Conservation (phyloP, 2,329 filamentous ascomycete species). For the Lachnellula willkommii region DNA sequence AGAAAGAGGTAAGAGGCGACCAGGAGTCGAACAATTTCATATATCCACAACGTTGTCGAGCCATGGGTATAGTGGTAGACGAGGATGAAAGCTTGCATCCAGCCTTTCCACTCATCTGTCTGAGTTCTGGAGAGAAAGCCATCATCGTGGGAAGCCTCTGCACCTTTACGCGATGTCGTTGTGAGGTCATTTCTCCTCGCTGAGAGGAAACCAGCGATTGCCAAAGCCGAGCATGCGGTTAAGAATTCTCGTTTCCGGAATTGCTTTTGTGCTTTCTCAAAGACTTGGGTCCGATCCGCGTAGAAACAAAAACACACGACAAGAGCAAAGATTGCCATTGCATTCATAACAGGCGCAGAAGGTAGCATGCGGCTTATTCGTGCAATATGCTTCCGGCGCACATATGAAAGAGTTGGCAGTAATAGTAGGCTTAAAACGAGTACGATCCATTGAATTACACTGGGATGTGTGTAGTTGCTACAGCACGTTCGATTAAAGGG, state of each 20-base stretch:
- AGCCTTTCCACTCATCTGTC: conserved; percentile 61
- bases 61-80: conserved; percentile 55
- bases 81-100: conserved; percentile 54
- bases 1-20: conserved; percentile 58
- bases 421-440: conserved; percentile 31
- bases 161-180: neutral
- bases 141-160: conserved; percentile 21
- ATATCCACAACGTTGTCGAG: conserved; percentile 45
- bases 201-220: conserved; percentile 31
- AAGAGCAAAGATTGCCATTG: conserved; percentile 19
- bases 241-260: conserved; percentile 35
- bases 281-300: conserved; percentile 49
- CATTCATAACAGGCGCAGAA: conserved; percentile 13
- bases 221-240: conserved; percentile 22
- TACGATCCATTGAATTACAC: conserved; percentile 34
- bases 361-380: conserved; percentile 18
- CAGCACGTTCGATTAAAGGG: conserved; percentile 50
- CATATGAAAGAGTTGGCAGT: conserved; percentile 24
- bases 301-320: conserved; percentile 43
- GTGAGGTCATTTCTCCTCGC: conserved; percentile 19
- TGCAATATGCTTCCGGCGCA: conserved; percentile 13
- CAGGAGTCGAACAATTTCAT: conserved; percentile 49
- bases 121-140: conserved; percentile 49
- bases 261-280: conserved; percentile 47
- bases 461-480: conserved; percentile 37